Percentiles rank a stretch among this genome's conserved stretches.
Conservation (phyloP, 345 rosid species). For the Geranium brycei region DNA sequence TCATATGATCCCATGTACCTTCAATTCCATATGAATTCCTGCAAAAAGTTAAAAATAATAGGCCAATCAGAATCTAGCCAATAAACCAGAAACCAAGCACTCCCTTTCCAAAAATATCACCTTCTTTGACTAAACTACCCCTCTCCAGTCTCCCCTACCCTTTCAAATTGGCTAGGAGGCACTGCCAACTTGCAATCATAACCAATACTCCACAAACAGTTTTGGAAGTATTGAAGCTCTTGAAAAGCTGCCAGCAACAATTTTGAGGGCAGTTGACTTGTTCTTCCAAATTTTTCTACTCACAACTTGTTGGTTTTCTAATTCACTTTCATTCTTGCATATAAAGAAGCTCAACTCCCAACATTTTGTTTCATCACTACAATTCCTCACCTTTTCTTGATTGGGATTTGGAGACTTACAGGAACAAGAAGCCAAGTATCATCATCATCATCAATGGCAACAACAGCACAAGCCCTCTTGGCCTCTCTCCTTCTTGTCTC, state of each 20-base stretch:
- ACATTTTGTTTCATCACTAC: too few species aligned
- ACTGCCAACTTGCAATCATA: not conserved
- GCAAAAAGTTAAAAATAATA: too few species aligned
- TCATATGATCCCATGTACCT: too few species aligned
- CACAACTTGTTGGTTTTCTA: too few species aligned
- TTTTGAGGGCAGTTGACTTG: slow-evolving; percentile 14
- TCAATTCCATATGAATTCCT: too few species aligned
- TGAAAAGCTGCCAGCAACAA: not conserved
- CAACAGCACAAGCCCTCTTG: slow-evolving; percentile 8
- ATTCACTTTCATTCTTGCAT: not conserved
- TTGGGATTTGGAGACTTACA: too few species aligned
- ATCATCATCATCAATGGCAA: slow-evolving; percentile 8
- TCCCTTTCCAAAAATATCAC: not conserved
- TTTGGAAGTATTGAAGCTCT: not conserved
- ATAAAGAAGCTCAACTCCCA: not conserved
- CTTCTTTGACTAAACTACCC: not conserved
- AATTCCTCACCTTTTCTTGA: too few species aligned
- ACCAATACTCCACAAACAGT: too few species aligned
- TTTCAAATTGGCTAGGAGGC: slow-evolving; percentile 14
- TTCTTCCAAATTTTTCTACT: not conserved
- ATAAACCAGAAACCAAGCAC: slow-evolving; percentile 1
- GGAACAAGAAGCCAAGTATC: not conserved
- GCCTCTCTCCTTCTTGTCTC: slow-evolving; percentile 12
- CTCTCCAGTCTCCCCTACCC: not conserved
- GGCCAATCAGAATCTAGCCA: not conserved